Evolutionary conservation across 2,329 filamentous ascomycete genomes (phyloP).

Genomic region (Trichoderma arundinaceum): DNA sequence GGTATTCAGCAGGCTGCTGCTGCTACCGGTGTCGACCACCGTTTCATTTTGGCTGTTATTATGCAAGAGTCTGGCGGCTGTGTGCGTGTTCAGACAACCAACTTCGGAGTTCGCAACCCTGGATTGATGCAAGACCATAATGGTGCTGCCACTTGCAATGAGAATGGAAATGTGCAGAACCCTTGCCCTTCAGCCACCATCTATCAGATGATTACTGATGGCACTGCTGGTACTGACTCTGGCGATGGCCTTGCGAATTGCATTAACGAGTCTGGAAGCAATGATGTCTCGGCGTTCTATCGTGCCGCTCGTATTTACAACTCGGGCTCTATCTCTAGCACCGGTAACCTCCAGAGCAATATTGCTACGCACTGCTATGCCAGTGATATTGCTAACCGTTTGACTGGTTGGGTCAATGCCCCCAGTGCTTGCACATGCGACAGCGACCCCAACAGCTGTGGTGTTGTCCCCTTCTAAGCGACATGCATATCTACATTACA

Average conservation of each 20-base stretch:
- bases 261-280: conserved; percentile 27
- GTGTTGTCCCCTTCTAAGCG: conserved; percentile 5
- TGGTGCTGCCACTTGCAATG: conserved; percentile 47
- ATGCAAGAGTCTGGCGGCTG: conserved; percentile 54
- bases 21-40: conserved; percentile 44
- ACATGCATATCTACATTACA: too few species aligned
- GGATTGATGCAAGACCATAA: conserved; percentile 50
- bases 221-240: conserved; percentile 48
- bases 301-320: conserved; percentile 37
- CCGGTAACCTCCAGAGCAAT: conserved; percentile 34
- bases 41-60: conserved; percentile 52
- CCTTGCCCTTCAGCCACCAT: conserved; percentile 40
- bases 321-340: conserved; percentile 36
- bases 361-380: conserved; percentile 36
- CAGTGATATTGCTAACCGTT: conserved; percentile 36
- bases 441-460: conserved; percentile 28
- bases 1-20: conserved; percentile 44
- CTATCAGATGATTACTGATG: conserved; percentile 48
- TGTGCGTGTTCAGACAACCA: conserved; percentile 49
- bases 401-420: conserved; percentile 37
- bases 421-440: conserved; percentile 36
- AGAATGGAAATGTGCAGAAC: conserved; percentile 35
- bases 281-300: conserved; percentile 33
- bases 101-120: conserved; percentile 51
- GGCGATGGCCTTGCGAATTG: conserved; percentile 49